Percentiles rank a stretch among this genome's conserved stretches.
phyloP scores from a whole-genome alignment of 108 stramenopile genomes.

The Bacterosira constricta region DNA sequence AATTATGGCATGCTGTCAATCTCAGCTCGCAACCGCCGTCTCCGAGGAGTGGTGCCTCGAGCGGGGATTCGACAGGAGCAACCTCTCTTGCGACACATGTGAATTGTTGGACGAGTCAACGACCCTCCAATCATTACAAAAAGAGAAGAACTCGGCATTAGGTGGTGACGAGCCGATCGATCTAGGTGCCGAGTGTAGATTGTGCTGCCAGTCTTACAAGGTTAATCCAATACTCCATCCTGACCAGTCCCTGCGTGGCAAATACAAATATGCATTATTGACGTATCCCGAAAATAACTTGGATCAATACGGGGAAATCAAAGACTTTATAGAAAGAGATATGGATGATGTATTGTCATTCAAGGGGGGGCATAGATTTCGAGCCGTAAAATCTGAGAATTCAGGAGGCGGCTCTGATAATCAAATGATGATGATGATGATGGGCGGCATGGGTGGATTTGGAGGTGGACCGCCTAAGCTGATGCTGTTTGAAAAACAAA shows the following conservation, averaged over 20 bases:
- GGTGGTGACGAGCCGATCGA: conserved; percentile 8
- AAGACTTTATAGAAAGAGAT: conserved; percentile 55
- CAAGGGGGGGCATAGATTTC: conserved; percentile 48
- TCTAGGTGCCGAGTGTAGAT: conserved; percentile 32
- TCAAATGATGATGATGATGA: conserved; percentile 39
- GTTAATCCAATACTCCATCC: conserved; percentile 44
- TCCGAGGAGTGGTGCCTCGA: conserved; percentile 36
- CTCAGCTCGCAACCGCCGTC: neutral
- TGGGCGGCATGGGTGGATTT: conserved; percentile 22
- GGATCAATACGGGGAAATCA: conserved; percentile 39
- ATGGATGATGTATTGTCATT: conserved; percentile 42
- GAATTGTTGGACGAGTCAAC: conserved; percentile 31
- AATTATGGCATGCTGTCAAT: neutral
- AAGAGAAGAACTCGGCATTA: conserved; percentile 9
- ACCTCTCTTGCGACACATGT: conserved; percentile 51
- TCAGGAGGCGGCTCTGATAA: neutral
- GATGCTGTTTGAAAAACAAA: conserved; percentile 44
- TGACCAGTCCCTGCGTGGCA: conserved; percentile 30
- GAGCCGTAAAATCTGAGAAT: conserved; percentile 12
- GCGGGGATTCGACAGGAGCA: conserved; percentile 38
- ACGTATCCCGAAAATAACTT: conserved; percentile 27
- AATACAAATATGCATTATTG: conserved; percentile 37
- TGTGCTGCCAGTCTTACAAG: conserved; percentile 40
- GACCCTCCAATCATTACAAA: conserved; percentile 23
- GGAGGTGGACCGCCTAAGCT: conserved; percentile 36